phyloP scores from a whole-genome alignment of 169 alveolate genomes.

The Plasmodium fragile region DNA sequence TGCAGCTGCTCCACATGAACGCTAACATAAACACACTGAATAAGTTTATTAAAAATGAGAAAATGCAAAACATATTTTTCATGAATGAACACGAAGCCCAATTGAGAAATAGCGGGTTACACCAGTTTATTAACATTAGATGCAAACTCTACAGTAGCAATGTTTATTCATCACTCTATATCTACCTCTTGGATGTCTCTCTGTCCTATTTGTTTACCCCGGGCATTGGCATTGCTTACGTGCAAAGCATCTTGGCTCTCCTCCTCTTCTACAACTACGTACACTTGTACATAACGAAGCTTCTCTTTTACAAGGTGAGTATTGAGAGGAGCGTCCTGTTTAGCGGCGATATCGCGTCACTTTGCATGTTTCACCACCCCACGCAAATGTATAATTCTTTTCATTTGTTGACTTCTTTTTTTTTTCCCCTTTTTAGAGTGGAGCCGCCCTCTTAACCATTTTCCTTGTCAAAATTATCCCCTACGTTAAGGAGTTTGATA shows the following conservation, averaged over 20 bases:
- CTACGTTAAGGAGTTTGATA: constrained; percentile 59
- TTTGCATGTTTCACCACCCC: neutral
- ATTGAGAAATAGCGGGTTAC: neutral
- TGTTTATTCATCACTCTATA: constrained; percentile 50
- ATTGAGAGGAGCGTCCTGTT: neutral
- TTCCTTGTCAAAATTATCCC: constrained; percentile 63
- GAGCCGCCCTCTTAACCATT: constrained; percentile 54
- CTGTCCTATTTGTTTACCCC: constrained; percentile 62
- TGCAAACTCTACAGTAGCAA: constrained; percentile 40
- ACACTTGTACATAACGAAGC: constrained; percentile 48
- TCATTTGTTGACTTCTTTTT: neutral
- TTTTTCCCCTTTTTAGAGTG: constrained; percentile 40
- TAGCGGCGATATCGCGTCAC: neutral
- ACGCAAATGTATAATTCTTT: neutral
- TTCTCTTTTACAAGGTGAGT: constrained; percentile 51
- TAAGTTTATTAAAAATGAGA: constrained; percentile 55
- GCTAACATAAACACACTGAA: constrained; percentile 48
- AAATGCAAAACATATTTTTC: constrained; percentile 30
- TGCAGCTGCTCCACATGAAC: constrained; percentile 63
- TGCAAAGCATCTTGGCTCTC: constrained; percentile 48
- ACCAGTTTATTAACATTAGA: constrained; percentile 25
- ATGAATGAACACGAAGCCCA: neutral
- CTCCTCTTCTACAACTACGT: constrained; percentile 45
- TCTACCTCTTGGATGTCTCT: constrained; percentile 45
- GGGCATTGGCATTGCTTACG: constrained; percentile 27